A percentile compares a stretch with the other conserved stretches of the same genome.
These are phyloP conservation scores for Antitrichia curtipendula DNA, from an alignment of 225 moss, liverwort and hornwort genomes.

Conservation along the genomic window DNA sequence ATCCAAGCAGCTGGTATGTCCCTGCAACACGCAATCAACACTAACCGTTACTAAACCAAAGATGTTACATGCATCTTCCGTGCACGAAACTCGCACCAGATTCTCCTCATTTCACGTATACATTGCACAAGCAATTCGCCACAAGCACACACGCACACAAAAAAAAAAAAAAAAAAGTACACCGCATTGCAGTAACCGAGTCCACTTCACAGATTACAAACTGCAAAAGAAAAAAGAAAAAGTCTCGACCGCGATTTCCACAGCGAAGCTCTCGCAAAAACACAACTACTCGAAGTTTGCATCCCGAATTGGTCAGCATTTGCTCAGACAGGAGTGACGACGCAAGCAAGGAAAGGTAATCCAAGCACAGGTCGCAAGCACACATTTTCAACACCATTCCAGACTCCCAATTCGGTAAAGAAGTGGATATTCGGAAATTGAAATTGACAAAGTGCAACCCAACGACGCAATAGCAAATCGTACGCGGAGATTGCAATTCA, in stretches of 20 bases:
- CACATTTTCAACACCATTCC: not conserved
- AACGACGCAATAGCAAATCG: not conserved
- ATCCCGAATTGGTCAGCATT: not conserved
- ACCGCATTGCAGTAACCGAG: not conserved
- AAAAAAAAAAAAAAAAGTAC: not conserved
- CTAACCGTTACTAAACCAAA: not conserved
- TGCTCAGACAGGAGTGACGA: not conserved
- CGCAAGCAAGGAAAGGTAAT: not conserved
- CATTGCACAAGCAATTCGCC: not conserved
- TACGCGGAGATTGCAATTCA: not conserved
- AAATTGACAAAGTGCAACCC: not conserved
- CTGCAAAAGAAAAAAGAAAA: not conserved
- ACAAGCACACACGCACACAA: not conserved
- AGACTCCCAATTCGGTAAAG: not conserved
- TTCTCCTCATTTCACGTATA: not conserved
- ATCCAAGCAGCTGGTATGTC: slow-evolving; percentile 48
- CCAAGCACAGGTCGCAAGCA: not conserved
- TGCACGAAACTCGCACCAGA: not conserved
- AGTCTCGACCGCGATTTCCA: not conserved
- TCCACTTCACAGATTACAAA: not conserved
- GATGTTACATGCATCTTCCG: no score
- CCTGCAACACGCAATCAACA: slow-evolving; percentile 9
- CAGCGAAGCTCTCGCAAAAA: not conserved
- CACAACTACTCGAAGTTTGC: not conserved
- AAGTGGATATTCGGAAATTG: not conserved